A percentile compares a stretch with the other conserved stretches of the same genome.
Conservation (phyloP, 805 yeast genomes). For the Cyberlindnera veronae region DNA sequence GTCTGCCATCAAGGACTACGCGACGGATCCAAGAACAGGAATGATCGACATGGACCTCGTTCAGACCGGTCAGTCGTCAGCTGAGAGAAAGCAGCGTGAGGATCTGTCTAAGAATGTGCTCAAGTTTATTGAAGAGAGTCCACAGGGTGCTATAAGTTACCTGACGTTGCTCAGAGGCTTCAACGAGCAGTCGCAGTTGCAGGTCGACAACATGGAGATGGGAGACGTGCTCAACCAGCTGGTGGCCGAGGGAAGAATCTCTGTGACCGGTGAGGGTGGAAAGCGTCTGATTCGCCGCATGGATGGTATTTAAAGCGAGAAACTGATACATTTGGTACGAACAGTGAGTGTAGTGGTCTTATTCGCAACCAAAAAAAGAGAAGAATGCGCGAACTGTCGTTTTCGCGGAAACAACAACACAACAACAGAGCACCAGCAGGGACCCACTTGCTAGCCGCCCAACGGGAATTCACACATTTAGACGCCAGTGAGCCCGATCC, state of each 20-base stretch:
- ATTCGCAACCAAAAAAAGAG: too few relatives aligned
- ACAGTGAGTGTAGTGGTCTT: too few relatives aligned
- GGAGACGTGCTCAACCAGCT: slow-evolving; percentile 64
- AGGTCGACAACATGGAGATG: slow-evolving; percentile 69
- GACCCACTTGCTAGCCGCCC: too few relatives aligned
- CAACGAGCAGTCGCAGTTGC: slow-evolving; percentile 61
- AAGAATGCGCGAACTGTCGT: too few relatives aligned
- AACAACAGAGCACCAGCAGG: too few relatives aligned
- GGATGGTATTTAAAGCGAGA: too few relatives aligned
- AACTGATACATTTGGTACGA: too few relatives aligned
- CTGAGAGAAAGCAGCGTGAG: slow-evolving; percentile 74
- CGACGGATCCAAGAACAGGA: slow-evolving; percentile 96
- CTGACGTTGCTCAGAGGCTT: slow-evolving; percentile 55
- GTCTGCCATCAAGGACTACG: slow-evolving; percentile 95
- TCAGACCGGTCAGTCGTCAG: slow-evolving; percentile 91
- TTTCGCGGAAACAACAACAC: too few relatives aligned
- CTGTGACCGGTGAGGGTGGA: slow-evolving; percentile 68
- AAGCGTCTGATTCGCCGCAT: slow-evolving; percentile 49
- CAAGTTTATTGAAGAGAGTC: slow-evolving; percentile 44
- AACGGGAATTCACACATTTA: too few relatives aligned
- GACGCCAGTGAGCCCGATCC: too few relatives aligned
- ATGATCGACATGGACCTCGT: slow-evolving; percentile 96
- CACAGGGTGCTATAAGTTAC: slow-evolving; percentile 50
- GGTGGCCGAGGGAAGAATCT: slow-evolving; percentile 66
- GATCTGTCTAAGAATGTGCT: slow-evolving; percentile 65